Conservation (phyloP, 192 early-diverging fungal species). For the Mortierella alpina region DNA sequence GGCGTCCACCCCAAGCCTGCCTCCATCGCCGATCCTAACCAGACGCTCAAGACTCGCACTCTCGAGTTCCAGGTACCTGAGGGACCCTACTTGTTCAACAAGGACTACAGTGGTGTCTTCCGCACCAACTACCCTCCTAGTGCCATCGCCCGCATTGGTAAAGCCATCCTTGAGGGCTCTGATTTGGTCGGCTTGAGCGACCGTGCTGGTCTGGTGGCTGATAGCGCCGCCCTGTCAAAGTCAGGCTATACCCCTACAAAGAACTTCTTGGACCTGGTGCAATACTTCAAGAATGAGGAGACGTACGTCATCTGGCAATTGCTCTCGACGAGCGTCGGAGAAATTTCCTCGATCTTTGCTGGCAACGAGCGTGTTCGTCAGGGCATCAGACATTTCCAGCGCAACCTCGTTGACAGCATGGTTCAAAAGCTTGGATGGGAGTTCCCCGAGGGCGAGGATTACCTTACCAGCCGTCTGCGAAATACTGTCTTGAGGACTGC, state of each 20-base stretch:
- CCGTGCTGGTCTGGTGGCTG: slow-evolving; percentile 84
- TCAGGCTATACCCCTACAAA: slow-evolving; percentile 84
- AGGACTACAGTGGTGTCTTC: slow-evolving; percentile 83
- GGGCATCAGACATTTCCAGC: slow-evolving; percentile 72
- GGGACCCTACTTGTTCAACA: slow-evolving; percentile 84
- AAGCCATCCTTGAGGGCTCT: slow-evolving; percentile 61
- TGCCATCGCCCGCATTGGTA: slow-evolving; percentile 63
- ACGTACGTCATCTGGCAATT: slow-evolving; percentile 83
- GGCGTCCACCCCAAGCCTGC: slow-evolving; percentile 57
- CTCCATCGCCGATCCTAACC: slow-evolving; percentile 44
- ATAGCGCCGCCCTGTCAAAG: slow-evolving; percentile 80
- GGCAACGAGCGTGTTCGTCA: slow-evolving; percentile 67
- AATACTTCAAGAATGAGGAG: slow-evolving; percentile 79
- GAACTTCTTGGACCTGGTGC: slow-evolving; percentile 79
- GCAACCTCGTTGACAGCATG: slow-evolving; percentile 79
- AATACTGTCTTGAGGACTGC: slow-evolving; percentile 80
- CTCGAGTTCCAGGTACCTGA: slow-evolving; percentile 63
- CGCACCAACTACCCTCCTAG: slow-evolving; percentile 81
- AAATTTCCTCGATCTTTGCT: slow-evolving; percentile 74
- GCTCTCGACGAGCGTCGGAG: slow-evolving; percentile 65
- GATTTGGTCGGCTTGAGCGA: slow-evolving; percentile 69
- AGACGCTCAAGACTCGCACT: slow-evolving; percentile 63
- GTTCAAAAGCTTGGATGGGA: slow-evolving; percentile 85
- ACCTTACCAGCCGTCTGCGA: slow-evolving; percentile 80
- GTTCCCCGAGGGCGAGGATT: slow-evolving; percentile 75